Base-by-base conservation (phyloP, 805 yeast species). In the Isabelozyma pseudorhagii region DNA sequence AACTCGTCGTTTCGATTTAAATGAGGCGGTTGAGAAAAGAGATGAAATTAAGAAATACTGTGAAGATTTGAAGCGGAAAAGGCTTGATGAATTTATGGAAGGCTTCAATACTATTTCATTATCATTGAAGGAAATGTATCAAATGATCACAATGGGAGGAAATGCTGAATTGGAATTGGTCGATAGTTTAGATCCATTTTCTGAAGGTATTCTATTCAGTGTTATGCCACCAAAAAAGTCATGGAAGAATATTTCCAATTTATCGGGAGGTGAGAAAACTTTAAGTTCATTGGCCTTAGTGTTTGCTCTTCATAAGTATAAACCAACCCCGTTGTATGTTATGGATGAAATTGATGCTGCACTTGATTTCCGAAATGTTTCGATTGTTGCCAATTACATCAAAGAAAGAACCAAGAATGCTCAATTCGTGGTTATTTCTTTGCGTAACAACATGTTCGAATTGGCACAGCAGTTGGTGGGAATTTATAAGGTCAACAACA, bases 291-390 rank as follows among this genome's bases (percentile, higher is more conserved):
- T 94, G 60, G 98, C 99, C 0, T 75, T 94, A 57, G 99, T 94
- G 3, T 94, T 94, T 77, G 98, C 99, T 0, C 78, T 94, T 28
- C 99, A 94, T 66, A 87, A 89, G 57, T 94, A 90, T 67, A 94
- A 90, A 65, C 99, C 99, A 0, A 94, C 99, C 0, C 99, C 99
- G 5, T 71, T 94, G 45, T 94, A 94, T 64, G 98, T 94, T 38
- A 94, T 94, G 99, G 99, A 94, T 72, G 99, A 94, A 71, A 94
- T 94, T 58, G 99, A 94, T 72, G 99, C 99, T 0, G 99, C 99
- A 1, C 78, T 94, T 55, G 99, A 94, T 72, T 94, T 94, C 71
- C 77, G 97, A 64, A 94, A 94, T 60, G 99, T 94, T 34, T 90
- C 97, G 10, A 94, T 94, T 69, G 97, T 94, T 46, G 99, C 99